Percentiles rank a stretch among this genome's conserved stretches.
These are phyloP conservation scores for Actinomucor elegans DNA, from an alignment of 371 early-diverging fungal species.

Conservation along the genomic window DNA sequence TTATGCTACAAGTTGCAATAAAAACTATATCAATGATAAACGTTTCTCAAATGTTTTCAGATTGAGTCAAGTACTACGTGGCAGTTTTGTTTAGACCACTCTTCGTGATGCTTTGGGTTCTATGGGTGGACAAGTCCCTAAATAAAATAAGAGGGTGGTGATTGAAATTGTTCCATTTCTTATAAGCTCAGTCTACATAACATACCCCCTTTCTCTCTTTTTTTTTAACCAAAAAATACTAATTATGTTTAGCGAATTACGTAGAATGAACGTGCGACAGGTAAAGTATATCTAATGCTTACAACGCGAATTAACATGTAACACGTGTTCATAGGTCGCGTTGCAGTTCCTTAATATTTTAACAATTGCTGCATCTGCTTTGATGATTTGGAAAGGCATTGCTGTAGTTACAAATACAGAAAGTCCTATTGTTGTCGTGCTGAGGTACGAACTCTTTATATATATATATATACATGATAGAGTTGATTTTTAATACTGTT, in stretches of 20 bases:
- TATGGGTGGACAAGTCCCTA: neutral
- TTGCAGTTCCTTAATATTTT: slow-evolving; percentile 78
- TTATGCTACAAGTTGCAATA: neutral
- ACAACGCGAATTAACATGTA: neutral
- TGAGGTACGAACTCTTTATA: slow-evolving; percentile 73
- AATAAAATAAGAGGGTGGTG: neutral
- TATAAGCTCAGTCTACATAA: neutral
- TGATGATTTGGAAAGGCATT: slow-evolving; percentile 97
- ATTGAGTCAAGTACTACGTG: too few species aligned
- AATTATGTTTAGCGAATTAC: slow-evolving; percentile 49
- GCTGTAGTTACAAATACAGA: slow-evolving; percentile 89
- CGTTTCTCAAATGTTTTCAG: too few species aligned
- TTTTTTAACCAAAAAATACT: neutral
- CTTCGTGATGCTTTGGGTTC: neutral
- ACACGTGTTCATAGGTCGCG: slow-evolving; percentile 41
- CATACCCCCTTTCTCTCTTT: neutral
- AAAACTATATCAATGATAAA: neutral
- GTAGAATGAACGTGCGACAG: slow-evolving; percentile 50
- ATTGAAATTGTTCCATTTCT: neutral
- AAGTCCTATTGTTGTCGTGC: slow-evolving; percentile 98
- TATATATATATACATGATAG: too few species aligned
- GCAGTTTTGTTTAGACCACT: too few species aligned
- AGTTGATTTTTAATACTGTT: neutral
- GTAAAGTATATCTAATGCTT: slow-evolving; percentile 9
- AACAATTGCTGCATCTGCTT: slow-evolving; percentile 85